A percentile compares a stretch with the other conserved stretches of the same genome.
Conservation (phyloP, 441 rosid species). For the Erysimum cheiri region DNA sequence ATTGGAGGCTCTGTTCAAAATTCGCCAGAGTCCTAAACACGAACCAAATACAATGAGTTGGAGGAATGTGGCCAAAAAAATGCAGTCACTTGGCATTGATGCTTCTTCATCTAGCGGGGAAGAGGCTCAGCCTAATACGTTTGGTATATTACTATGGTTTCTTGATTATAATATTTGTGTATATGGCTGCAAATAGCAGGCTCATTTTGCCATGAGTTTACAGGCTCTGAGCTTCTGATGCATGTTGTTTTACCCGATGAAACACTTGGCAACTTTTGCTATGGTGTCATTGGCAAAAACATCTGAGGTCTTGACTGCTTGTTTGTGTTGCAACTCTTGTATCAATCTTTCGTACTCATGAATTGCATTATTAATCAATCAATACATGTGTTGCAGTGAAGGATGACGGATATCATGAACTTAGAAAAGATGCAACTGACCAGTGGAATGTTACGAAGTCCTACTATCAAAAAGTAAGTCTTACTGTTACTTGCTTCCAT, state of each 20-base stretch:
- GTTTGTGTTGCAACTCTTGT: slow-evolving; percentile 33
- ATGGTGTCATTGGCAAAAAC: slow-evolving; percentile 40
- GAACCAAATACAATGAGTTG: slow-evolving; percentile 82
- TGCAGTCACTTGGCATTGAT: slow-evolving; percentile 67
- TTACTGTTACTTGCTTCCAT: slow-evolving; percentile 17
- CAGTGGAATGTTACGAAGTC: slow-evolving; percentile 77
- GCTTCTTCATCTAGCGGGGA: slow-evolving; percentile 51
- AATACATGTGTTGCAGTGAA: slow-evolving; percentile 56
- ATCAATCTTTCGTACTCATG: slow-evolving; percentile 13
- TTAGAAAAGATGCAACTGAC: slow-evolving; percentile 63
- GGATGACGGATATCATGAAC: slow-evolving; percentile 66
- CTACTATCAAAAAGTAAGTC: slow-evolving; percentile 67
- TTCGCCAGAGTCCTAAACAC: slow-evolving; percentile 63
- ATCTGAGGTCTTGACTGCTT: slow-evolving; percentile 38
- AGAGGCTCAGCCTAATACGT: slow-evolving; percentile 47
- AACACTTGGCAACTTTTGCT: slow-evolving; percentile 35
- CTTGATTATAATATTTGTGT: slow-evolving; percentile 5
- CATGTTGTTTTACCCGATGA: slow-evolving; percentile 39
- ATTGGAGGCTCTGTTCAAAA: slow-evolving; percentile 80
- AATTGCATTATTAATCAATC: slow-evolving; percentile 27
- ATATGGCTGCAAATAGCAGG: slow-evolving; percentile 31
- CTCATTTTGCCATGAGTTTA: slow-evolving; percentile 36
- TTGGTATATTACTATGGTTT: slow-evolving; percentile 56
- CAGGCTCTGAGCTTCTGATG: slow-evolving; percentile 33
- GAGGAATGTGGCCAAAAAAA: slow-evolving; percentile 82